Evolutionary conservation across 352 stramenopile genomes (phyloP), one percentile per base, ranked within the genome.

Genomic region (Globisporangium nodosum): DNA sequence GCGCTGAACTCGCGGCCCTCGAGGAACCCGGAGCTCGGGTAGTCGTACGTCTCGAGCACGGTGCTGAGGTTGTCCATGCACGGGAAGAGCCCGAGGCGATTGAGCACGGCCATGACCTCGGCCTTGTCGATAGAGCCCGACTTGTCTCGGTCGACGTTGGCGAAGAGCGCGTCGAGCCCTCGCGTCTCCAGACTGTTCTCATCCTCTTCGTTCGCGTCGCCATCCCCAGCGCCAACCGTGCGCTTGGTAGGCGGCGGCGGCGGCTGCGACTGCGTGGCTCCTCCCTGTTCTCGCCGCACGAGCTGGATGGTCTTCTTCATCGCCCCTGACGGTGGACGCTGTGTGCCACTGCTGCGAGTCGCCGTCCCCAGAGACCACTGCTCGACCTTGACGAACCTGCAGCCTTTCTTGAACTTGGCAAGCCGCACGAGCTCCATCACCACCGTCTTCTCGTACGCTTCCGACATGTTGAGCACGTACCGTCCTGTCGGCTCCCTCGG

Each of bases 361-460:
- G 15, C 24, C 9, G 13, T 37, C 3, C 27, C 21, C 20, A 40
- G 33, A 27, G 40, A 16, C 21, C 82, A 83, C 61, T 93, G 76
- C 35, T 89, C 76, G 4, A 94, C 60, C 9, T 69, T 65, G 18
- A 88, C 40, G 33, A 94, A 92, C 0, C 73, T 73, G 55, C 84
- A 92, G 33, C 82, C 86, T 64, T 91, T 91, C 35, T 81, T 74
- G 9, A 67, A 74, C 30, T 71, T 87, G 4, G 87, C 78, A 3
- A 96, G 68, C 2, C 82, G 81, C n/a, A 90, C 60, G 12, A 96
- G 71, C 54, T 92, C 81, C 54, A 76, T 80, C 1, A 69, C 65
- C 48, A 96, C 87, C 74, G 88, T 92, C 61, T 78, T 77, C 55
- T 90, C 85, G 54, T 93, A 96, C 1, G 87, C 76, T 5, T 90